Base-by-base conservation (phyloP, 306 rosid genomes). In the Trifolium pratense region DNA sequence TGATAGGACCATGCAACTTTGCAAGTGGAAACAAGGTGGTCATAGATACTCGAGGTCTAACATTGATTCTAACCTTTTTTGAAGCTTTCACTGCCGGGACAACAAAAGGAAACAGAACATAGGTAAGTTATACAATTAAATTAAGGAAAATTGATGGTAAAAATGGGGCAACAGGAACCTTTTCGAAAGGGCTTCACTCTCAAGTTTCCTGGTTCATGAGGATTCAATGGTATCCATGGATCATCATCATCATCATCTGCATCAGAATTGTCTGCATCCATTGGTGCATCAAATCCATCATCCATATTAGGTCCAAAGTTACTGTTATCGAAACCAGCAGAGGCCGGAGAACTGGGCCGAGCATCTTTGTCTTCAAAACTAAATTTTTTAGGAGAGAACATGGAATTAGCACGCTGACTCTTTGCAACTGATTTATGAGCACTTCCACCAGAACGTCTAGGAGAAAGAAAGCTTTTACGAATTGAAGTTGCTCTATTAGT, bases 201-300 rank as follows among this genome's bases (percentile, higher is more conserved):
- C 84, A 89, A 88, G 75, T 84, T 88, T 71, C 97, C 99, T 7
- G 86, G 86, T 78, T 87, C 96, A 74, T 94, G 99, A 71, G 99
- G 99, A 90, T 91, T 89, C 84, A 94, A 82, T 75, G 93, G 97
- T 81, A 87, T 88, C 99, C 99, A 94, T 3, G 90, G 96, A 86
- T 94, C 92, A 20, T 82, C 82, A n/a, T n/a, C n/a, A n/a, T n/a
- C n/a, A 14, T 68, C 79, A n/a, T 86, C 89, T 12, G 71, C 84
- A 71, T 90, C 93, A 31, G 88, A 87, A 80, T 66, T 84, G 71
- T 85, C 86, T 51, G 76, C 77, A 55, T 82, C 83, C 73, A 81
- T 20, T 68, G 80, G 85, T 81, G 82, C 78, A 55, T 84, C 82
- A 83, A 81, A 80, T 72, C 89, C 84, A 78, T 76, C 86, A 75